These are phyloP conservation scores for Talaromyces atroroseus DNA, from an alignment of 2,329 filamentous ascomycete genomes.

Conservation along the genomic window DNA sequence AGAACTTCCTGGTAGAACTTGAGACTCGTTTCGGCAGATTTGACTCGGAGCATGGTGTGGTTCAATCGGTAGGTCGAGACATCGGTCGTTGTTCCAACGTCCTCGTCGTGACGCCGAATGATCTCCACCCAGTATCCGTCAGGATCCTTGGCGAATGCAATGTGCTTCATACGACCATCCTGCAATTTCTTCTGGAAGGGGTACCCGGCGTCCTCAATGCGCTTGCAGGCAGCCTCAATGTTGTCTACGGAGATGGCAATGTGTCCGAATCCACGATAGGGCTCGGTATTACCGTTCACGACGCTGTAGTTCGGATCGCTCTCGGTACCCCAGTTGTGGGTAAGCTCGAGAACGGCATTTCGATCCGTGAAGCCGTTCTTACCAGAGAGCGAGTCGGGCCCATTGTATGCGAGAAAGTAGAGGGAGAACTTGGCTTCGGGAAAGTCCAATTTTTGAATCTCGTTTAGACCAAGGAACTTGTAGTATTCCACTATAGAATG, in stretches of 20 bases:
- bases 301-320: conserved; percentile 72
- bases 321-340: conserved; percentile 83
- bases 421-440: conserved; percentile 89
- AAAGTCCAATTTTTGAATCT: conserved; percentile 74
- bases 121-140: conserved; percentile 68
- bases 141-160: conserved; percentile 86
- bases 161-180: conserved; percentile 79
- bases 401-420: conserved; percentile 90
- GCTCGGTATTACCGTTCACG: conserved; percentile 87
- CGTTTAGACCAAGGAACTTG: conserved; percentile 80
- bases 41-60: conserved; percentile 82
- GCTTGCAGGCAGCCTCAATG: conserved; percentile 82
- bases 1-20: conserved; percentile 80
- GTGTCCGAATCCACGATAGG: conserved; percentile 77
- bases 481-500: conserved; percentile 71
- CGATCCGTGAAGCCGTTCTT: conserved; percentile 74
- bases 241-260: conserved; percentile 77
- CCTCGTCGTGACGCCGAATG: conserved; percentile 66
- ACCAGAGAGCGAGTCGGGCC: conserved; percentile 65
- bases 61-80: conserved; percentile 64
- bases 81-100: conserved; percentile 67
- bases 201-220: conserved; percentile 85
- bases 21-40: conserved; percentile 67
- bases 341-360: conserved; percentile 83
- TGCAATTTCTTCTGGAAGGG: conserved; percentile 91